Conservation (phyloP, 2,329 filamentous ascomycete genomes). For the Colletotrichum sansevieriae region DNA sequence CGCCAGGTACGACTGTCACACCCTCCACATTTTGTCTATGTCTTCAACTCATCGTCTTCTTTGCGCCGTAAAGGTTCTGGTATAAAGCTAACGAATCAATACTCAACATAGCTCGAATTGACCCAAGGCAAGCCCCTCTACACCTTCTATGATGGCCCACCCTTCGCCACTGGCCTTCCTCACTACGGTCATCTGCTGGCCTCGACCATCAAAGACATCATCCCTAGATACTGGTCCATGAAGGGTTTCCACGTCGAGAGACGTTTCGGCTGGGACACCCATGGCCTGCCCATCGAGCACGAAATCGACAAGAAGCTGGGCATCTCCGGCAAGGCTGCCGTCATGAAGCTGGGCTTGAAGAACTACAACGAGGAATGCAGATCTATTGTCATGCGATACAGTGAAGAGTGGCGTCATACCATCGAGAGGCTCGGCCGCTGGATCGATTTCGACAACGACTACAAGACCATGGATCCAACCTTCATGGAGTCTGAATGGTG, state of each 20-base stretch:
- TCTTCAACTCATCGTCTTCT: background rate
- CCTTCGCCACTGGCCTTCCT: conserved; percentile 79
- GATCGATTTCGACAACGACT: conserved; percentile 98
- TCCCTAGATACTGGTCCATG: conserved; percentile 97
- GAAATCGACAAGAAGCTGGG: conserved; percentile 97
- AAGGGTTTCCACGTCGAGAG: conserved; percentile 93
- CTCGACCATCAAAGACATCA: conserved; percentile 97
- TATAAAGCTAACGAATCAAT: background rate
- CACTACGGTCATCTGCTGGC: conserved; percentile 83
- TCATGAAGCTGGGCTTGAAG: conserved; percentile 85
- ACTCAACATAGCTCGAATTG: conserved; percentile 72
- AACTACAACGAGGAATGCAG: conserved; percentile 94
- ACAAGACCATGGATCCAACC: conserved; percentile 95
- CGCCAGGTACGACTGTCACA: conserved; percentile 72
- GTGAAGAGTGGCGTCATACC: conserved; percentile 87
- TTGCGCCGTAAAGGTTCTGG: background rate
- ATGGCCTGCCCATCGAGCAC: conserved; percentile 94
- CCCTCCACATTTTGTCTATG: background rate
- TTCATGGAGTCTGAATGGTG: conserved; percentile 99
- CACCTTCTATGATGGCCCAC: conserved; percentile 93
- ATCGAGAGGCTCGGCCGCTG: conserved; percentile 91
- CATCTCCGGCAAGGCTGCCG: conserved; percentile 88
- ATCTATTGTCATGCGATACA: conserved; percentile 93
- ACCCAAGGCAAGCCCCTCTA: conserved; percentile 86
- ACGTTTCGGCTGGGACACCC: conserved; percentile 94